Base-by-base conservation (phyloP, 257 asterid species). In the Solanum infundibuliforme region DNA sequence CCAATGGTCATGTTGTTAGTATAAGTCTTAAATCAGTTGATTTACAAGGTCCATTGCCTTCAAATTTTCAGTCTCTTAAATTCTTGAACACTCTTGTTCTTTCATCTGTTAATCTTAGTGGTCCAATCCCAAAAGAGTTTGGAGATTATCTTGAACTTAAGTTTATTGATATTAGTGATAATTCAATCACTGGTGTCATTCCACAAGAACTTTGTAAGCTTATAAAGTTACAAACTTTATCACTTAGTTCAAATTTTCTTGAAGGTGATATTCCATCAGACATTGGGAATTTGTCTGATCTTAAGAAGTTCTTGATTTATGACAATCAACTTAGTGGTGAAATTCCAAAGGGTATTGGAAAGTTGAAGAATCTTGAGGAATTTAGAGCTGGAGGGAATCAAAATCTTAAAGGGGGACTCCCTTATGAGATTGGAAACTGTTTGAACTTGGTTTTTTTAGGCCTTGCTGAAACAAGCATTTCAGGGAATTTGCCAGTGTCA, bases 301-400 rank as follows among this genome's bases (percentile, higher is more conserved):
- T 97, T 5, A 89, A 79, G 91, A 41, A 83, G 10, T 93, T 97
- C 2, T 91, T 94, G 29, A 92, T 97, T 88, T 96, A 91, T 88
- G 99, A 97, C 87, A 97, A 97, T 83, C 98, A 94, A 73, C 93
- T 97, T 31, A 86, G 89, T 69, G 99, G 99, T 29, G 98, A 88
- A 74, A 93, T 97, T 74, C 99, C 99, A 0, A 31, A 32, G 75
- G 93, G 94, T 76, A 52, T 97, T 5, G 99, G 99, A 3, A 84
- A 89, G n/a, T 58, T 97, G 94, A 82, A 85, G 7, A 90, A 88
- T 23, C 98, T 97, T 27, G 95, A 95, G 29, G 88, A 91, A 0
- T 87, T 97, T 89, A 88, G 99, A 83, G 98, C 98, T 14, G 99
- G 99, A 7, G 99, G 99, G 36, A 97, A 97, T 76, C 98, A 92